Evolutionary conservation across 305 asterid species (phyloP), one percentile per base, ranked within the genome.

Genomic region (Fraxinus baroniana): DNA sequence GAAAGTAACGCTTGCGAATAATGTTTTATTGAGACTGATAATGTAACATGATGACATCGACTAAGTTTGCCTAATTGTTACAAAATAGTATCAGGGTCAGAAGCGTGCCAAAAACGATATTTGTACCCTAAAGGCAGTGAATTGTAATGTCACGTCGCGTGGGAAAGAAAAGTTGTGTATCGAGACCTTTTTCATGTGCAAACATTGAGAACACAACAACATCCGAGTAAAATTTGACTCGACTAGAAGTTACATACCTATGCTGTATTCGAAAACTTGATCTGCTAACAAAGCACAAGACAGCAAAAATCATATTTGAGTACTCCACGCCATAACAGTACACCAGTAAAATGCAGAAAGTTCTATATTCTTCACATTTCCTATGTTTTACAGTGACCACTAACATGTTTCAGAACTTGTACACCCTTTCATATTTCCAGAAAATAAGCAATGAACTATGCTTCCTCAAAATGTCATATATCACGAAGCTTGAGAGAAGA

Each of bases 341-440:
- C 22, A 4, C 15, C 8, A 52, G 75, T 32, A 70, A 70, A 70
- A 70, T 30, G 75, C 75, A 30, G 18, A 39, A 70, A 15, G 41
- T 70, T 70, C 7, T 15, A 15, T 15, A 12, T 68, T 20, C 73
- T 66, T 70, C 41, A 70, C 20, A 28, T 70, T 22, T 66, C 74
- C n/a, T 74, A n/a, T 64, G 79, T 82, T 71, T 79, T 60, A 82
- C 81, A 28, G 30, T 49, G 41, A 60, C 66, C 71, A 37, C 74
- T 35, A 79, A 68, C 81, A 79, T 70, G 20, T 70, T 70, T 68
- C 74, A 70, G 75, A 70, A 70, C 39, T 70, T 70, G 22, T 30
- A 80, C 79, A 80, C 55, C 80, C 46, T 82, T 79, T 22, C 39
- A 39, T 74, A 12, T 5, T 55, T 55, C 78, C 10, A 75, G 33